These are phyloP conservation scores for Leishmania braziliensis DNA, from an alignment of 208 protist species.

Conservation along the genomic window DNA sequence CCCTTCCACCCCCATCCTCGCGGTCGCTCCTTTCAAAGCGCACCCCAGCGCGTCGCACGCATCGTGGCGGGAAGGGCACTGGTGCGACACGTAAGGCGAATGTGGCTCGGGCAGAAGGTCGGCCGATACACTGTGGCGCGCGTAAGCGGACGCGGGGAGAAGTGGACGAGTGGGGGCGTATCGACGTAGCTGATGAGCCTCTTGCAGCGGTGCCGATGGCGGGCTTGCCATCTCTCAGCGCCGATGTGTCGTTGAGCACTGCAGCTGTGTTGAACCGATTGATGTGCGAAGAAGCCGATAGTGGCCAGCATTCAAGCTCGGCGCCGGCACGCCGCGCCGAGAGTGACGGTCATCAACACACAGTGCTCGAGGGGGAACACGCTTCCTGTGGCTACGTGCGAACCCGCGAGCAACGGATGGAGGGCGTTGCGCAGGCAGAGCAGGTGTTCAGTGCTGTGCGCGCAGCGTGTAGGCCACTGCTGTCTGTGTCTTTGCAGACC, in stretches of 20 bases:
- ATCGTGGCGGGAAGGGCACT: not conserved
- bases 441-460: slow-evolving; percentile 24
- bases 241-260: slow-evolving; percentile 12
- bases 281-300: not conserved
- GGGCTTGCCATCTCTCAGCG: slow-evolving; percentile 26
- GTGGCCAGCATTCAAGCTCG: not conserved
- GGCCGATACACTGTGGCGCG: not conserved
- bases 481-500: not conserved
- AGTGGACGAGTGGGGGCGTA: not conserved
- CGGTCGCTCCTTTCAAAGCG: not conserved
- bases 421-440: slow-evolving; percentile 9
- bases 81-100: not conserved
- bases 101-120: not conserved
- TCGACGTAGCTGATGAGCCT: too few species aligned
- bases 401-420: slow-evolving; percentile 22
- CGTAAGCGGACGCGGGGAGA: not conserved
- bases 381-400: slow-evolving; percentile 19
- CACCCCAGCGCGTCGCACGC: not conserved
- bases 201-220: not conserved
- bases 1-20: slow-evolving; percentile 4
- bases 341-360: not conserved
- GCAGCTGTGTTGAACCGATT: not conserved
- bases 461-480: slow-evolving; percentile 1
- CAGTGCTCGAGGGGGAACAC: not conserved
- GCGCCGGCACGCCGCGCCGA: not conserved